Evolutionary conservation across 768 basidiomycete genomes (phyloP), one percentile per base, ranked within the genome.

Genomic region (Rhizopogon vulgaris): DNA sequence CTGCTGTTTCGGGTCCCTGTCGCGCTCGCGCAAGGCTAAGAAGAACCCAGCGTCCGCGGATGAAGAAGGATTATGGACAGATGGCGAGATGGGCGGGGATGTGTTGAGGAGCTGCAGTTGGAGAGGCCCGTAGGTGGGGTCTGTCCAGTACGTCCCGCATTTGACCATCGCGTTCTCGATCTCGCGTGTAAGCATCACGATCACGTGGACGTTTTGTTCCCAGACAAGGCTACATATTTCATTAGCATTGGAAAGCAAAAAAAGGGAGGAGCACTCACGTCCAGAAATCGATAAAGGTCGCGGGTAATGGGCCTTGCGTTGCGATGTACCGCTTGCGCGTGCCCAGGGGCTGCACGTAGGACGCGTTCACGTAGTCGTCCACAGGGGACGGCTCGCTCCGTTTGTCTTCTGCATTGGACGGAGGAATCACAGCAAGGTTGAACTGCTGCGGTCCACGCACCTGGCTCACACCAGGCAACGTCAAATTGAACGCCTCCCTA

Each of bases 181-280:
- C 63, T 95, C 90, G 52, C 87, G 85, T 3, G 95, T 97, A 52
- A 98, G 82, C 95, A 97, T 98, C 55, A 96, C 88, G 57, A 98
- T 92, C 46, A 96, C 90, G 56, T 88, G 86, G 0, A 96, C 89
- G 58, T 90, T 87, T 67, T 97, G 94, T 63, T 97, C 91, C 88
- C 93, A 95, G 49, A 87, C 84, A 14, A 97, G 77, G 30, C 90
- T 91, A 51, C 15, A 30, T 7, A 22, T 22, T 28, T 37, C 15
- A 41, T 41, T 25, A 25, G 18, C 34, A 11, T 38, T 46, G 36
- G 6, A 17, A 15, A 27, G 24, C 15, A 38, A 24, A 18, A 39
- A 11, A 27, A 43, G 11, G n/a, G 27, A 14, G 37, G n/a, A 49
- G 40, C 14, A 80, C 87, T 69, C 66, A 90, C 83, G 87, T 90